These are phyloP conservation scores for Sporodiniella umbellata DNA, from an alignment of 371 early-diverging fungal genomes.

Conservation along the genomic window DNA sequence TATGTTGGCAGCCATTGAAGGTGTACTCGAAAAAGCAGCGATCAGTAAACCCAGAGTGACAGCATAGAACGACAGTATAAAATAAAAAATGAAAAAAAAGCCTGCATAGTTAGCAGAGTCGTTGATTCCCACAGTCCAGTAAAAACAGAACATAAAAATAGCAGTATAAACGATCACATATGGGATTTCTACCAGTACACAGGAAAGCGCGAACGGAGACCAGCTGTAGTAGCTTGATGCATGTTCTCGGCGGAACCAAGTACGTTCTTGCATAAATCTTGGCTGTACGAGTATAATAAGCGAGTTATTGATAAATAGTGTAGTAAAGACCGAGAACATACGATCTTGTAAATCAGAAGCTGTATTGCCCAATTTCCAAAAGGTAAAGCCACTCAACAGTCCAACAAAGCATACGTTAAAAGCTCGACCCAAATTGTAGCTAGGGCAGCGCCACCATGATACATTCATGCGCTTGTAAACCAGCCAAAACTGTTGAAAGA, in stretches of 20 bases:
- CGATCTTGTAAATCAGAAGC: slow-evolving; percentile 66
- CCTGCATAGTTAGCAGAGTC: slow-evolving; percentile 45
- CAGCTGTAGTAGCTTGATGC: slow-evolving; percentile 74
- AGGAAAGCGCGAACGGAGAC: slow-evolving; percentile 58
- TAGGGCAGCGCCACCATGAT: slow-evolving; percentile 64
- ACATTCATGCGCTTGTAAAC: slow-evolving; percentile 64
- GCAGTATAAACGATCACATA: slow-evolving; percentile 52
- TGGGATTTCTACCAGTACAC: slow-evolving; percentile 59
- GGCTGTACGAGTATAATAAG: slow-evolving; percentile 75
- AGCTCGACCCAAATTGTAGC: slow-evolving; percentile 65
- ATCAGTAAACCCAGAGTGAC: slow-evolving; percentile 63
- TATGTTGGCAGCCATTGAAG: slow-evolving; percentile 68
- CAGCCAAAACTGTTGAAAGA: slow-evolving; percentile 46
- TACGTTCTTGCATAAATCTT: slow-evolving; percentile 68
- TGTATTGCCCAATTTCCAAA: slow-evolving; percentile 56
- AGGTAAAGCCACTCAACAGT: slow-evolving; percentile 72
- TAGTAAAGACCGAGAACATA: slow-evolving; percentile 71
- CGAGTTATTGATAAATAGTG: slow-evolving; percentile 60
- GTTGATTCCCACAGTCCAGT: slow-evolving; percentile 71
- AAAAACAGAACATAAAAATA: slow-evolving; percentile 60
- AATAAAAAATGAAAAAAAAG: slow-evolving; percentile 62
- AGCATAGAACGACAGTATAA: slow-evolving; percentile 61
- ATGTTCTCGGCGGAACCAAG: slow-evolving; percentile 69
- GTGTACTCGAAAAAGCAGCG: slow-evolving; percentile 49
- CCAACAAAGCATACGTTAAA: slow-evolving; percentile 51